Conservation (phyloP, 1,139 yeast species). For the Candida mesenterica region DNA sequence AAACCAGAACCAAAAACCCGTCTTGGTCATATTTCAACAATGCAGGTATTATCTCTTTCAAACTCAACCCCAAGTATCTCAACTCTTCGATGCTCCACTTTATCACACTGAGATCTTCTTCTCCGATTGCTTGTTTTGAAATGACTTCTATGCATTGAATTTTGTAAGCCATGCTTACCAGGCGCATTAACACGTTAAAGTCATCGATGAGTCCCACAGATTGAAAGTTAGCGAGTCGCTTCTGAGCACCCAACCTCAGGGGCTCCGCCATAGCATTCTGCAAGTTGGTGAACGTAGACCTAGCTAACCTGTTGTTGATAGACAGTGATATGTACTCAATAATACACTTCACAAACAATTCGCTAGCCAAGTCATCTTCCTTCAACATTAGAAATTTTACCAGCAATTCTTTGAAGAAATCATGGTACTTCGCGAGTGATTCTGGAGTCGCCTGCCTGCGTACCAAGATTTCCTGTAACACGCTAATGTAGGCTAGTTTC, state of each 20-base stretch:
- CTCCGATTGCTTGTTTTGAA: slow-evolving; percentile 21
- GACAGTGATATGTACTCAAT: slow-evolving; percentile 13
- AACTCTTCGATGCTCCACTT: slow-evolving; percentile 37
- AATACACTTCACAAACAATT: slow-evolving; percentile 11
- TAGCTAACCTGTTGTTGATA: slow-evolving; percentile 9
- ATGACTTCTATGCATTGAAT: slow-evolving; percentile 19
- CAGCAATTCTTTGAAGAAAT: slow-evolving; percentile 15
- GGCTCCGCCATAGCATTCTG: slow-evolving; percentile 8
- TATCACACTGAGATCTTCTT: slow-evolving; percentile 23
- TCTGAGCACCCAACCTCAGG: slow-evolving; percentile 3
- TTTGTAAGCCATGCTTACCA: slow-evolving; percentile 13
- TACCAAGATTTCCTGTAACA: slow-evolving; percentile 17
- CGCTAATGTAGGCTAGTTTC: slow-evolving; percentile 25
- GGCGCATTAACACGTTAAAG: slow-evolving; percentile 14
- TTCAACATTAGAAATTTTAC: slow-evolving; percentile 10
- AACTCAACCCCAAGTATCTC: slow-evolving; percentile 28
- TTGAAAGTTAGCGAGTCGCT: slow-evolving; percentile 12
- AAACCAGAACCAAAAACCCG: slow-evolving; percentile 9
- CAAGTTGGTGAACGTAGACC: slow-evolving; percentile 6
- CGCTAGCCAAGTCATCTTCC: slow-evolving; percentile 13
- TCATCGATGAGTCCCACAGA: slow-evolving; percentile 15
- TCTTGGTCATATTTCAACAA: slow-evolving; percentile 7
- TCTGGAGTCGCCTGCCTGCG: slow-evolving; percentile 1
- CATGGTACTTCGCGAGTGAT: slow-evolving; percentile 1
- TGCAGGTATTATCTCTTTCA: slow-evolving; percentile 19